These are phyloP conservation scores for Euphorbia schlechtendalii DNA, from an alignment of 441 rosid genomes.

Conservation along the genomic window DNA sequence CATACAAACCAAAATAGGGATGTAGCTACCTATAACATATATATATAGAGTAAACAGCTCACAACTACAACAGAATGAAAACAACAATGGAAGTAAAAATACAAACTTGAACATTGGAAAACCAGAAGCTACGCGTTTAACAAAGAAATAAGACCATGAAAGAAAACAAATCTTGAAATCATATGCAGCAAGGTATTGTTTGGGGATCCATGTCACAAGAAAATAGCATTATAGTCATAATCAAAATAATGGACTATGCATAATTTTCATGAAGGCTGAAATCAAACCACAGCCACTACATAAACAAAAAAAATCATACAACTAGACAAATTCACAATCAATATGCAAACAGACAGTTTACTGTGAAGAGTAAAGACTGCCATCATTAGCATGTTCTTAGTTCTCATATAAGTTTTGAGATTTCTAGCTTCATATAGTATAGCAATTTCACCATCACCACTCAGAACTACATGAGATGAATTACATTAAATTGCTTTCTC, in stretches of 20 bases:
- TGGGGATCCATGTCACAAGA: background rate
- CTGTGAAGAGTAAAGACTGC: too few relatives aligned
- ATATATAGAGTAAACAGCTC: background rate
- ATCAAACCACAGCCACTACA: background rate
- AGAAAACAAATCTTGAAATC: background rate
- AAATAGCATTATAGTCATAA: background rate
- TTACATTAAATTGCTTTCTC: background rate
- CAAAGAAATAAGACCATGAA: background rate
- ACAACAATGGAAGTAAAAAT: background rate
- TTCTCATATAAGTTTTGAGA: background rate
- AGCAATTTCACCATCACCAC: background rate
- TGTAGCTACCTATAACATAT: background rate
- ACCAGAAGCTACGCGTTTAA: background rate
- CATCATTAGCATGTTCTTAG: too few relatives aligned
- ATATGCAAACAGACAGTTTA: too few relatives aligned
- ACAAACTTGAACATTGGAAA: background rate
- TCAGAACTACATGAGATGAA: background rate
- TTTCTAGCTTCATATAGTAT: background rate
- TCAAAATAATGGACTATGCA: background rate
- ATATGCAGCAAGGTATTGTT: background rate
- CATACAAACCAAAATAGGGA: too few relatives aligned
- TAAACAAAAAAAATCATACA: background rate
- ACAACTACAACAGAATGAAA: background rate
- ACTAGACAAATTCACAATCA: background rate
- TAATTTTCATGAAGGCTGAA: background rate